Conservation (phyloP, 2,329 filamentous ascomycete species). For the Colletotrichum orbiculare region DNA sequence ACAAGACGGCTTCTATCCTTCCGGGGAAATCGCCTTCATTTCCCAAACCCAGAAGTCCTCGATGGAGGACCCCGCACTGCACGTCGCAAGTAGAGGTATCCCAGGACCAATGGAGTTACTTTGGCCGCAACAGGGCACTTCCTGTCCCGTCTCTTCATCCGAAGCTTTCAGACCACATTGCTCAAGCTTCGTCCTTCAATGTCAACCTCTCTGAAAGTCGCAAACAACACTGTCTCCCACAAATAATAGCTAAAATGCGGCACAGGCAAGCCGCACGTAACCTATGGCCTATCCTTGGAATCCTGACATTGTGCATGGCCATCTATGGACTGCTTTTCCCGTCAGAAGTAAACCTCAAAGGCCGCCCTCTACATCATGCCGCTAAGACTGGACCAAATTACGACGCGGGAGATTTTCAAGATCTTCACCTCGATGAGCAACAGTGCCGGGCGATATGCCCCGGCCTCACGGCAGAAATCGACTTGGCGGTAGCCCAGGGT, state of each 20-base stretch:
- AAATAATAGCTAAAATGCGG: conserved; percentile 12
- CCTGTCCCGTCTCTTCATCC: neutral
- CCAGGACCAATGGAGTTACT: neutral
- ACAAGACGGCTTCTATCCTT: conserved; percentile 11
- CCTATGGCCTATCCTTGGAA: conserved; percentile 17
- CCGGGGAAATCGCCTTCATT: neutral
- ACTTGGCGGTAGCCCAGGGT: conserved; percentile 55
- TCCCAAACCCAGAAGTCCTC: conserved; percentile 12
- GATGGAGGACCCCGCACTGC: conserved; percentile 1
- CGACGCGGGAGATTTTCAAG: conserved; percentile 37
- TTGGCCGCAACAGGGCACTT: conserved; percentile 3
- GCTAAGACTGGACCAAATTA: neutral
- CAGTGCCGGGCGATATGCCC: conserved; percentile 59
- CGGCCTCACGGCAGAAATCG: conserved; percentile 58
- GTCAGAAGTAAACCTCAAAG: neutral
- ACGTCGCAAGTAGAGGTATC: conserved; percentile 18
- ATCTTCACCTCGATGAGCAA: conserved; percentile 52
- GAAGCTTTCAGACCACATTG: neutral
- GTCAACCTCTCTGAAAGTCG: neutral
- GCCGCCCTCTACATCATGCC: neutral
- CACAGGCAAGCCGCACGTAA: conserved; percentile 10
- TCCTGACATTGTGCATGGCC: conserved; percentile 1
- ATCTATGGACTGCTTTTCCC: conserved; percentile 4
- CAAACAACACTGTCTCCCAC: neutral
- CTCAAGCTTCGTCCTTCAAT: neutral